Evolutionary conservation across 2,329 filamentous ascomycete species (phyloP), one percentile per base, ranked within the genome.

Genomic region (Talaromyces rugulosus): DNA sequence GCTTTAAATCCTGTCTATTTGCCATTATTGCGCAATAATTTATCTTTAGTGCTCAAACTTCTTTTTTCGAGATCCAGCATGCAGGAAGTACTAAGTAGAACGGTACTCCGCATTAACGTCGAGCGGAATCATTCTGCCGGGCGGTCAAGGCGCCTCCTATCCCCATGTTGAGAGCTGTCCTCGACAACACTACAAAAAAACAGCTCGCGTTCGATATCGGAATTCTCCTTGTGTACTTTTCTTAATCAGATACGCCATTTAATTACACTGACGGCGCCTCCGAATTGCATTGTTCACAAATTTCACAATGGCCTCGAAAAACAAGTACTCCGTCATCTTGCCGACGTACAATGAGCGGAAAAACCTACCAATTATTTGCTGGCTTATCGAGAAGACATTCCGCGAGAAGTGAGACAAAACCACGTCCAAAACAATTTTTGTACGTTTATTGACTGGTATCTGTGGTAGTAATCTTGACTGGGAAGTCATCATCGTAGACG

Each of bases 331-430:
- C 68, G 89, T 99, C 75, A 94, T 99, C 74, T 87, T 99, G 67
- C 95, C 95, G 62, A 99, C 95, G 65, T 99, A 96, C 87, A 98
- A 99, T 78, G 95, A 99, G 85, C 91, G 95, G 75, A 88, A 88
- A 78, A 99, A 99, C 81, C 87, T 99, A 68, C 95, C 95, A 72
- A 95, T 99, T 76, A 92, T 98, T 75, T 87, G 89, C 72, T 98
- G 92, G 91, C 82, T 99, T 77, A 85, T 99, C 68, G 91, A 96
- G 81, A 89, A 88, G 77, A 97, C 89, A 66, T 98, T 98, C 78
- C 91, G 88, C 58, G 87, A 96, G 77, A 84, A 90, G 94, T 97
- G 82, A 66, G 86, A 71, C 54, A 42, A 12, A 23, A 23, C 23
- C 23, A 40, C 8, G 1, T 56, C 8, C 8, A 5, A 18, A 5